Evolutionary conservation across 768 basidiomycete species (phyloP), one percentile per base, ranked within the genome.

Genomic region (Mycena latifolia): DNA sequence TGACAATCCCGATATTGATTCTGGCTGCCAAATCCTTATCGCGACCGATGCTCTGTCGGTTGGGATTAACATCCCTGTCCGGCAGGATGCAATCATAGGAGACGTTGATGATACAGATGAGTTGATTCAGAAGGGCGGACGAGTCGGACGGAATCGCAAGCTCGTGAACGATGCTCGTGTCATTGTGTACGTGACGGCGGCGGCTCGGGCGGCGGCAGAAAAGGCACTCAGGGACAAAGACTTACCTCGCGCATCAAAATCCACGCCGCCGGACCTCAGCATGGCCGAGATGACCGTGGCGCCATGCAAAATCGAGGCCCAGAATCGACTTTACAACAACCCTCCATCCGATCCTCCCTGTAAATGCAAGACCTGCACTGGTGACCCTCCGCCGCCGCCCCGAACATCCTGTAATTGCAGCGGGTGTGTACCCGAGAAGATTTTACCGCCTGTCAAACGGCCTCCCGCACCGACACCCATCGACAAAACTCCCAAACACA

Each of bases 211-310:
- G 5, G 35, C 22, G 7, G 54, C 54, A 2, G 37, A 55, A 18
- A 55, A 55, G 27, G 54, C 25, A 1, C 24, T 55, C 7, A 20
- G 18, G 9, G 18, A 25, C n/a, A n/a, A n/a, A n/a, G n/a, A n/a
- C n/a, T n/a, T n/a, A n/a, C n/a, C n/a, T n/a, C n/a, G n/a, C n/a
- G n/a, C n/a, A n/a, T n/a, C n/a, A n/a, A n/a, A n/a, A n/a, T n/a
- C n/a, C n/a, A n/a, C n/a, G 7, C 48, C 37, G 5, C 37, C 54
- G 24, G 54, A 55, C 17, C 54, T 41, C 54, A 55, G 54, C 39
- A 27, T 39, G 37, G 25, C 54, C 1, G 20, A 41, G 24, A 55
- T 55, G 37, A 41, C 28, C 25, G 15, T 41, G 27, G 54, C 54
- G 17, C 1, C n/a, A 7, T 55, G 54, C 25, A 55, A 41, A 22